Evolutionary conservation across 768 basidiomycete species (phyloP).

Genomic region (Piloderma croceum): DNA sequence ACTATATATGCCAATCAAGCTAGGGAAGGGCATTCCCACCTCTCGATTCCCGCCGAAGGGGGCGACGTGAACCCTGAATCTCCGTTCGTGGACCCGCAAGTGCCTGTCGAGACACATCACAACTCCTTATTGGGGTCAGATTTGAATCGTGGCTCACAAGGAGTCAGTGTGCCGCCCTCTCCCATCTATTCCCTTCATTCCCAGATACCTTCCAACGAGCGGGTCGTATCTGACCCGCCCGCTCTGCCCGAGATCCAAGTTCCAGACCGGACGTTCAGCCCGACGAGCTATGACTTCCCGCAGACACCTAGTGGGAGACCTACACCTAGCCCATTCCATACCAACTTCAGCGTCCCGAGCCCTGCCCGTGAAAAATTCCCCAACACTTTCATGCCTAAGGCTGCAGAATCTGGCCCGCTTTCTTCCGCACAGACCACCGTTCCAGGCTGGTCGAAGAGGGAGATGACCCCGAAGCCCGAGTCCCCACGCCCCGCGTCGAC

Average conservation of each 20-base stretch:
- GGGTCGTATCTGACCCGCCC: conserved; percentile 47
- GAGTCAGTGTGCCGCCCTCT: not conserved
- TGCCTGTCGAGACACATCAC: conserved; percentile 1
- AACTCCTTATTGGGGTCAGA: not conserved
- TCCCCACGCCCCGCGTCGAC: conserved; percentile 34
- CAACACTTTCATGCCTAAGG: no score
- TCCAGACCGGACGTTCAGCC: conserved; percentile 39
- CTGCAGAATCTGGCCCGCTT: no score
- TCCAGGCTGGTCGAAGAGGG: not conserved
- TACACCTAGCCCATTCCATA: conserved; percentile 19
- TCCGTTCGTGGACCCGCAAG: conserved; percentile 24
- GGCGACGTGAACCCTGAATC: conserved; percentile 14
- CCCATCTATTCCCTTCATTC: no score
- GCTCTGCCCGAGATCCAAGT: conserved; percentile 48
- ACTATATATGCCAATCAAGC: conserved; percentile 6
- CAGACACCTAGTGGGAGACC: conserved; percentile 7
- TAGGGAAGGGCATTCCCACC: not conserved
- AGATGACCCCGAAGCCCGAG: conserved; percentile 7
- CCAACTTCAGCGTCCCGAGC: conserved; percentile 10
- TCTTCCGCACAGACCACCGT: no score
- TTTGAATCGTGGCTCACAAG: not conserved
- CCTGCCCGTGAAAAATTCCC: conserved; percentile 26
- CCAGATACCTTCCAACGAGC: no score
- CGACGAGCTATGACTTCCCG: conserved; percentile 2
- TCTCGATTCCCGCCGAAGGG: not conserved